phyloP scores from a whole-genome alignment of 106 monocot species.

The Apostasia ramifera region DNA sequence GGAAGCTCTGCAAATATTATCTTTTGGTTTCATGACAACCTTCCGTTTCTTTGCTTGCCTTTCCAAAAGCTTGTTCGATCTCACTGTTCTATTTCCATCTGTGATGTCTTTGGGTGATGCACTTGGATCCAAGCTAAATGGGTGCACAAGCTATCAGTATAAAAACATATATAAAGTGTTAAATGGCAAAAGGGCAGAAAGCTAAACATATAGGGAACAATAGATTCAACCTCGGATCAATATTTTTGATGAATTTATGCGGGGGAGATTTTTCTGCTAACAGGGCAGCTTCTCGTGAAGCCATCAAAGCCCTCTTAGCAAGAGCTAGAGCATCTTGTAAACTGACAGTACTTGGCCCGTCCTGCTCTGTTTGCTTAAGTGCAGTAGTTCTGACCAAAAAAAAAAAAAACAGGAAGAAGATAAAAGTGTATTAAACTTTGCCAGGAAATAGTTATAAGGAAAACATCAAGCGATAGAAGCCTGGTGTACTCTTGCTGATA shows the following conservation, averaged over 20 bases:
- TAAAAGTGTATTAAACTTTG: neutral
- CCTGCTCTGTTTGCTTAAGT: slow-evolving; percentile 3
- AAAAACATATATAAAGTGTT: too few species aligned
- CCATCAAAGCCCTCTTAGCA: slow-evolving; percentile 58
- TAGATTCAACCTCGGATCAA: slow-evolving; percentile 20
- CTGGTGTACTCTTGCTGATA: slow-evolving; percentile 27
- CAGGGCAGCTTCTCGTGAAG: slow-evolving; percentile 39
- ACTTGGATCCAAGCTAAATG: slow-evolving; percentile 19
- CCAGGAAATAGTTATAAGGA: neutral
- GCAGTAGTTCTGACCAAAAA: slow-evolving; percentile 1
- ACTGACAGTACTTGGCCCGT: slow-evolving; percentile 1
- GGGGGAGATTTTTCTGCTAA: slow-evolving; percentile 35
- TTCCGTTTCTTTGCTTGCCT: slow-evolving; percentile 55
- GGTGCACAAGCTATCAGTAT: too few species aligned
- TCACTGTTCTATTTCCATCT: slow-evolving; percentile 16
- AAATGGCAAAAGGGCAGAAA: neutral
- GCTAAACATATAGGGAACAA: neutral
- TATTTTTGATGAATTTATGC: slow-evolving; percentile 10
- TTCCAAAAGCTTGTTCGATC: slow-evolving; percentile 42
- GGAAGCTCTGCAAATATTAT: slow-evolving; percentile 11
- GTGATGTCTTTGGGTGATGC: slow-evolving; percentile 10
- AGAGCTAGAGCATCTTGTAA: slow-evolving; percentile 40
- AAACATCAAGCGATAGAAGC: neutral
- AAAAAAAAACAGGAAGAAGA: slow-evolving; percentile 4
- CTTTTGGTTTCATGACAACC: slow-evolving; percentile 17